Conservation (phyloP, 139 green algal species). For the Ettlia oleoabundans region DNA sequence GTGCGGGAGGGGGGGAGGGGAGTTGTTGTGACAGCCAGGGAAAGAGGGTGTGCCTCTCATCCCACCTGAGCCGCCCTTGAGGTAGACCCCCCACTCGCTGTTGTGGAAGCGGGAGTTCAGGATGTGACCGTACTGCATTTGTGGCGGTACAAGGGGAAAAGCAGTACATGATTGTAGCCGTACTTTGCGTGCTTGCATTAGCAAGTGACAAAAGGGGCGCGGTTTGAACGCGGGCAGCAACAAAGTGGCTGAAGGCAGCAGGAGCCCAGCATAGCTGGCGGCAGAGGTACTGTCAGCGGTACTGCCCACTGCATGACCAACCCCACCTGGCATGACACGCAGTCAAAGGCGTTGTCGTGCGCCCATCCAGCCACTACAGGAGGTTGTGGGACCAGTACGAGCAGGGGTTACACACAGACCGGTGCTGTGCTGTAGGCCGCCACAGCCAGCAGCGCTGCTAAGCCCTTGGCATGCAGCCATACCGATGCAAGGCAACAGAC, state of each 20-base stretch:
- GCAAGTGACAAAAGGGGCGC: too few relatives aligned
- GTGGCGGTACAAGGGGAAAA: too few relatives aligned
- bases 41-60: not conserved
- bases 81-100: conserved; percentile 19
- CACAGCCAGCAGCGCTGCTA: too few relatives aligned
- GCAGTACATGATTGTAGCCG: too few relatives aligned
- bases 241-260: not conserved
- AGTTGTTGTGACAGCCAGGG: not conserved
- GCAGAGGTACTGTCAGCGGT: too few relatives aligned
- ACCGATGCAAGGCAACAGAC: too few relatives aligned
- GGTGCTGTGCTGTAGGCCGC: not conserved
- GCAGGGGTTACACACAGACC: not conserved
- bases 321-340: conserved; percentile 27
- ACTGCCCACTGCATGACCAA: too few relatives aligned
- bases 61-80: conserved; percentile 23
- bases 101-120: not conserved
- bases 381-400: not conserved
- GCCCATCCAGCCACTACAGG: not conserved
- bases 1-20: not conserved
- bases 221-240: too few relatives aligned
- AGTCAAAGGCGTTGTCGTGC: conserved; percentile 15
- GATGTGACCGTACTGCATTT: conserved; percentile 21
- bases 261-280: too few relatives aligned
- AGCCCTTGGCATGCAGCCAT: too few relatives aligned
- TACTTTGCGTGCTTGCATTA: too few relatives aligned